A percentile compares a stretch with the other conserved stretches of the same genome.
Evolutionary conservation across 2,329 filamentous ascomycete genomes (phyloP).

Genomic region (Seiridium unicorne): DNA sequence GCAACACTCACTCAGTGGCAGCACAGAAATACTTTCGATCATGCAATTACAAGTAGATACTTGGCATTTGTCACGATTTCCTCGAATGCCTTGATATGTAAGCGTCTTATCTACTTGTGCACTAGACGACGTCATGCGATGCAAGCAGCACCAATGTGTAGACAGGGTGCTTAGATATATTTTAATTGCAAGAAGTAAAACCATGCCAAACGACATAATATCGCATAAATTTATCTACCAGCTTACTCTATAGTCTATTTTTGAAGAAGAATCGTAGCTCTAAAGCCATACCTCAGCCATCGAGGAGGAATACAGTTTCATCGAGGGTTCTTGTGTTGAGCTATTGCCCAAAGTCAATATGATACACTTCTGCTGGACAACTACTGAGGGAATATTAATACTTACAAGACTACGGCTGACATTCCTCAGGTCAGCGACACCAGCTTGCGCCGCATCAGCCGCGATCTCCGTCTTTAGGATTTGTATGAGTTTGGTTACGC

Average conservation of each 20-base stretch:
- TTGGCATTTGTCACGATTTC: too few species aligned
- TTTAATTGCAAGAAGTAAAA: too few species aligned
- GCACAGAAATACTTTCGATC: background rate
- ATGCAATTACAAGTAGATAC: too few species aligned
- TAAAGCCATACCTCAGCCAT: background rate
- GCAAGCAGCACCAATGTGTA: too few species aligned
- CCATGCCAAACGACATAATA: too few species aligned
- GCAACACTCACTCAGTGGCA: conserved; percentile 1
- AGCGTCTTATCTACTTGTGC: too few species aligned
- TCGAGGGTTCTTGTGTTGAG: conserved; percentile 9
- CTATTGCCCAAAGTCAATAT: background rate
- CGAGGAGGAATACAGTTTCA: conserved; percentile 6
- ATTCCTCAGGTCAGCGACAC: conserved; percentile 22
- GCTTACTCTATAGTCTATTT: too few species aligned
- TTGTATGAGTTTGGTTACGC: conserved; percentile 43
- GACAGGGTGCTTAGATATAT: too few species aligned
- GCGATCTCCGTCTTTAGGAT: conserved; percentile 47
- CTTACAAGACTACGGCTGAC: conserved; percentile 14
- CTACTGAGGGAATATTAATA: background rate
- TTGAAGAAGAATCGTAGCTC: background rate
- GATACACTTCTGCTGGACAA: background rate
- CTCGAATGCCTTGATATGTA: too few species aligned
- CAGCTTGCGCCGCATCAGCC: conserved; percentile 32
- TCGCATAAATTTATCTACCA: too few species aligned
- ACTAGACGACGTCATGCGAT: too few species aligned